Evolutionary conservation across 345 rosid genomes (phyloP).

Genomic region (Corchorus olitorius): DNA sequence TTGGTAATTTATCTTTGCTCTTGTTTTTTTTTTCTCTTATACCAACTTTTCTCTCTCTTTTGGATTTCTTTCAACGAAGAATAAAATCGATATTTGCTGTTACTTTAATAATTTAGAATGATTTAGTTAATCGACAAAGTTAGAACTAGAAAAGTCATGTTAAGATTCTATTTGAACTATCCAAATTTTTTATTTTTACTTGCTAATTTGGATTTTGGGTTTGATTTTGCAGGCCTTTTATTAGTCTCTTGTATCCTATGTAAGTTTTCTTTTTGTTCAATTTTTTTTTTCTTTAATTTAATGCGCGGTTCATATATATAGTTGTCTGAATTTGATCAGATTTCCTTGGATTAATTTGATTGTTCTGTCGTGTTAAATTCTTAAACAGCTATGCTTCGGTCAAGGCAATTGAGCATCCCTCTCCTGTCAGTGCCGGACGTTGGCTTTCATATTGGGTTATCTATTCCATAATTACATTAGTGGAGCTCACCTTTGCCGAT

Average conservation of each 20-base stretch:
- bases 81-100: too few relatives aligned
- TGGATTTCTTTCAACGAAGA: too few relatives aligned
- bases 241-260: slow-evolving; percentile 93
- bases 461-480: slow-evolving; percentile 79
- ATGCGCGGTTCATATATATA: too few relatives aligned
- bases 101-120: too few relatives aligned
- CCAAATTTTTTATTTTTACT: not conserved
- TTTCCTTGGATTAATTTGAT: slow-evolving; percentile 20
- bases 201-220: slow-evolving; percentile 18
- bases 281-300: not conserved
- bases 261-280: slow-evolving; percentile 40
- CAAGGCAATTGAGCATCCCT: slow-evolving; percentile 82
- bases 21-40: not conserved
- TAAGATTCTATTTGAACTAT: not conserved
- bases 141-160: too few relatives aligned
- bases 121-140: too few relatives aligned
- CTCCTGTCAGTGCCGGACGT: slow-evolving; percentile 79
- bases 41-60: too few relatives aligned
- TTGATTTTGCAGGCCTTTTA: slow-evolving; percentile 74
- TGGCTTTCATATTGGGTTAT: slow-evolving; percentile 98
- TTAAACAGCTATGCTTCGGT: slow-evolving; percentile 74
- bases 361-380: slow-evolving; percentile 17
- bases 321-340: not conserved
- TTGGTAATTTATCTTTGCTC: not conserved
- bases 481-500: slow-evolving; percentile 90